Percentiles rank a stretch among this genome's conserved stretches.
Conservation (phyloP, 805 yeast species). For the Wickerhamiella cacticola region DNA sequence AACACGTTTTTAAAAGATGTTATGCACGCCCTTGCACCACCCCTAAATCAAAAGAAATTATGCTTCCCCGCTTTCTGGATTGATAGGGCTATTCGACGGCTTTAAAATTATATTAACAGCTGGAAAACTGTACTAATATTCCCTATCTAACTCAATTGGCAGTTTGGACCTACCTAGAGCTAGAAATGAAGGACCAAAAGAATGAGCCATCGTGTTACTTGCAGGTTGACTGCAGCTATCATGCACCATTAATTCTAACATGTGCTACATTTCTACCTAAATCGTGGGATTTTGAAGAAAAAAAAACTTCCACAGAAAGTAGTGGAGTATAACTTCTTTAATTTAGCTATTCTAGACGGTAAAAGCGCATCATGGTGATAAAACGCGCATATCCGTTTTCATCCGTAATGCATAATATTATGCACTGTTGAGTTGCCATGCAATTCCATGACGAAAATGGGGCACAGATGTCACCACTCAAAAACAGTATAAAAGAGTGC, state of each 20-base stretch:
- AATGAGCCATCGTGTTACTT: no score
- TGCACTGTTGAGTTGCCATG: no score
- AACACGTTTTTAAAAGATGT: neutral
- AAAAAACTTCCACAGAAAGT: no score
- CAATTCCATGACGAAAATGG: no score
- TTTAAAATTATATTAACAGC: neutral
- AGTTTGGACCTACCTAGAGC: neutral
- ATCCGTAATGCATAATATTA: neutral
- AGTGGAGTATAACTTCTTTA: no score
- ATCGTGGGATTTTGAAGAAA: no score
- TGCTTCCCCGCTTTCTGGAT: neutral
- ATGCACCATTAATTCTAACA: no score
- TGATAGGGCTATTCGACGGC: neutral
- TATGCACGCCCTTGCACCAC: neutral
- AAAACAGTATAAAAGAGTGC: no score
- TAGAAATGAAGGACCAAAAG: neutral
- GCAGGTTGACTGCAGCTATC: no score
- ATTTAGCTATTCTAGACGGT: no score
- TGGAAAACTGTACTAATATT: neutral
- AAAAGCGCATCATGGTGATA: neutral
- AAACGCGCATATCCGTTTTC: neutral
- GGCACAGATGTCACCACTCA: no score
- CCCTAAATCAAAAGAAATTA: neutral
- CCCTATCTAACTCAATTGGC: neutral
- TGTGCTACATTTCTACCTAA: no score